Conservation (phyloP, 1,139 yeast genomes). For the Yamadazyma aaseri region DNA sequence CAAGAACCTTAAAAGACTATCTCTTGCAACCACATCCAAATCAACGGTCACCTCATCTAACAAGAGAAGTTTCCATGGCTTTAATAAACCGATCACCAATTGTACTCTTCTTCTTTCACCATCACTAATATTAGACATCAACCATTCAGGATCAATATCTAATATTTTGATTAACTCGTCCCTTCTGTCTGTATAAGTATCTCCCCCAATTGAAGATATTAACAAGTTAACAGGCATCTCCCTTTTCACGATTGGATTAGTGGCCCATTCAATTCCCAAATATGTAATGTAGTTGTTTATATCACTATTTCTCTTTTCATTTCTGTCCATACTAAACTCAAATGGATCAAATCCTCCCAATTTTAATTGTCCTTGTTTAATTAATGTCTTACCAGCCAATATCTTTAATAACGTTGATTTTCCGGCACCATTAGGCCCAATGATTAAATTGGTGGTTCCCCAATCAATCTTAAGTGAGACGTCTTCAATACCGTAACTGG, state of each 20-base stretch:
- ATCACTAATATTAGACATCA: slow-evolving; percentile 88
- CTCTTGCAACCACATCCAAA: slow-evolving; percentile 87
- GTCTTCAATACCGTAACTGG: slow-evolving; percentile 67
- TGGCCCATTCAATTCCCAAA: slow-evolving; percentile 97
- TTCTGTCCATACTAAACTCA: slow-evolving; percentile 51
- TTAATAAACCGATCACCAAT: slow-evolving; percentile 84
- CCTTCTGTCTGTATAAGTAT: slow-evolving; percentile 67
- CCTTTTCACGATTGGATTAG: slow-evolving; percentile 82
- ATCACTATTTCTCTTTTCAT: slow-evolving; percentile 40
- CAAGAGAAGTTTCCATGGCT: slow-evolving; percentile 83
- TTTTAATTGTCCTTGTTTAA: slow-evolving; percentile 64
- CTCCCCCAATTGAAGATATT: slow-evolving; percentile 83
- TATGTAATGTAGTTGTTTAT: slow-evolving; percentile 59
- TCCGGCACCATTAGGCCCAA: slow-evolving; percentile 98
- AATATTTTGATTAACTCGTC: slow-evolving; percentile 70
- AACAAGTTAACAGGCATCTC: slow-evolving; percentile 85
- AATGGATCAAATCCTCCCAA: slow-evolving; percentile 90
- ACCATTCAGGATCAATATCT: slow-evolving; percentile 87
- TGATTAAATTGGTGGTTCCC: slow-evolving; percentile 71
- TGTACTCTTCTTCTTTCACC: slow-evolving; percentile 96
- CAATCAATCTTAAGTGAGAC: slow-evolving; percentile 61
- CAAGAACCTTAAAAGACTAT: slow-evolving; percentile 67
- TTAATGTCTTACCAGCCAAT: slow-evolving; percentile 87
- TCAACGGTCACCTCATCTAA: slow-evolving; percentile 97
- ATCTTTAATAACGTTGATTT: slow-evolving; percentile 83